Percentiles rank a stretch among this genome's conserved stretches.
These are phyloP conservation scores for Penicillium mononematosum DNA, from an alignment of 495 filamentous ascomycete species.

Conservation along the genomic window DNA sequence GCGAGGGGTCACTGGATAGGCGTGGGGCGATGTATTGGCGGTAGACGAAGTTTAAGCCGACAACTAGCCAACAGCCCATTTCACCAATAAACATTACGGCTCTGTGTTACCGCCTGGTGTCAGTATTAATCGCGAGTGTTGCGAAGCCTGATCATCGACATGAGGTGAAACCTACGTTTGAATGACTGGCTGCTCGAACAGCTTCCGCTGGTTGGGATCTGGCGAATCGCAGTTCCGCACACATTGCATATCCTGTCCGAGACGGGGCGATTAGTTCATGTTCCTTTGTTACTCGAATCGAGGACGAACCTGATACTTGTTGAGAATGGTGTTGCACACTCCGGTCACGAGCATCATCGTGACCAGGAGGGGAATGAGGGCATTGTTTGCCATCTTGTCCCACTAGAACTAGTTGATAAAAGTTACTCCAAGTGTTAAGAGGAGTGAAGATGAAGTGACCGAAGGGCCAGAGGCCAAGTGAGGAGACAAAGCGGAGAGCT, in stretches of 20 bases:
- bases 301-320: conserved; percentile 82
- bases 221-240: conserved; percentile 80
- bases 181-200: conserved; percentile 93
- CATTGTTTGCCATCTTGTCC: conserved; percentile 53
- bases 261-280: conserved; percentile 3
- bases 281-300: conserved; percentile 6
- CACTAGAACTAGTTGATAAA: neutral
- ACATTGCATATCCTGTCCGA: conserved; percentile 85
- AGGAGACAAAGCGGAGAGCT: conserved; percentile 18
- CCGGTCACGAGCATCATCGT: conserved; percentile 90
- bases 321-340: conserved; percentile 94
- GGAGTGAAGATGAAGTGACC: conserved; percentile 3
- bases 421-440: neutral
- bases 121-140: neutral
- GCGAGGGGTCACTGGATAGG: conserved; percentile 34
- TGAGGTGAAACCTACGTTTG: conserved; percentile 62
- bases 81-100: conserved; percentile 94
- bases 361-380: conserved; percentile 76
- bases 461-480: neutral
- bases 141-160: neutral
- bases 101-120: conserved; percentile 22
- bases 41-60: conserved; percentile 64
- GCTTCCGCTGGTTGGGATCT: conserved; percentile 58
- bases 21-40: conserved; percentile 50
- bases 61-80: conserved; percentile 87